Evolutionary conservation across 306 rosid species (phyloP).

Genomic region (Vigna angularis): DNA sequence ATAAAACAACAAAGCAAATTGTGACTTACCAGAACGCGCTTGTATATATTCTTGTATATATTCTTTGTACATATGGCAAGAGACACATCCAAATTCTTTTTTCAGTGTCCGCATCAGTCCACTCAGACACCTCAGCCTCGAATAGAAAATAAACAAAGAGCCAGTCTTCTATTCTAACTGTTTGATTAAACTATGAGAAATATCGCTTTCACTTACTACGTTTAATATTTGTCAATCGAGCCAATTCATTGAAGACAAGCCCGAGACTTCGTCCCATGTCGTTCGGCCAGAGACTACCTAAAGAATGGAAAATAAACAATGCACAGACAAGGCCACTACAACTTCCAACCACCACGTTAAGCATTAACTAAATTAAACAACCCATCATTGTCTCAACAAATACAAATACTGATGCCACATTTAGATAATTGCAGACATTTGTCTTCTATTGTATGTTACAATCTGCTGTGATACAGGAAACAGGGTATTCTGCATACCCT

Average conservation of each 20-base stretch:
- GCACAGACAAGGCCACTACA: conserved; percentile 23
- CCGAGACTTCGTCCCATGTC: background rate
- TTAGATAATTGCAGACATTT: conserved; percentile 52
- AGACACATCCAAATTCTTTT: background rate
- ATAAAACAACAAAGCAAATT: background rate
- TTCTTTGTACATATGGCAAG: background rate
- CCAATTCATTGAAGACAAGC: conserved; percentile 19
- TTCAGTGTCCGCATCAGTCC: background rate
- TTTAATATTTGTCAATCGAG: conserved; percentile 2
- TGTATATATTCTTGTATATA: background rate
- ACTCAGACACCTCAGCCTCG: background rate
- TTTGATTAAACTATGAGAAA: conserved; percentile 9
- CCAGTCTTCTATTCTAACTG: background rate
- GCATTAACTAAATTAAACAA: conserved; percentile 43
- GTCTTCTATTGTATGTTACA: conserved; percentile 65
- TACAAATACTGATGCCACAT: conserved; percentile 54
- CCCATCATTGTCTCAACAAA: conserved; percentile 48
- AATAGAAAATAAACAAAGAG: background rate
- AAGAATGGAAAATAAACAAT: conserved; percentile 4
- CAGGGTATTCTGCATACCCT: conserved; percentile 59
- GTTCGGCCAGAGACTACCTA: background rate
- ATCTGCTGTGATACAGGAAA: conserved; percentile 50
- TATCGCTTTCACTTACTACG: conserved; percentile 4
- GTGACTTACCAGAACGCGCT: background rate
- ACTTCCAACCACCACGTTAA: conserved; percentile 42